Conservation (phyloP, 73 alveolate genomes). For the Paramecium pentaurelia region DNA sequence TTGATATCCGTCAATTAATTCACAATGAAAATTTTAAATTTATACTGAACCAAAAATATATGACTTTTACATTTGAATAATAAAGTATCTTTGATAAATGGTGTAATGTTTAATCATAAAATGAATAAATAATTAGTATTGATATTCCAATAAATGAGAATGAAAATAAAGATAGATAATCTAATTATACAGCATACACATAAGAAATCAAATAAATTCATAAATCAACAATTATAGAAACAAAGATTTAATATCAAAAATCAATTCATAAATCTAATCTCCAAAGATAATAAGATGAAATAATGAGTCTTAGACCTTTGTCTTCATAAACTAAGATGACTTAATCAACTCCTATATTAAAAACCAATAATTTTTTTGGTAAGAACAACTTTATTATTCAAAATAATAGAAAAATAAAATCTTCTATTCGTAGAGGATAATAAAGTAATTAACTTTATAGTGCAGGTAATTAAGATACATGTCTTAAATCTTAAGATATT, state of each 20-base stretch:
- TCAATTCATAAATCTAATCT: not conserved
- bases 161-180: not conserved
- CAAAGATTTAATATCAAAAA: not conserved
- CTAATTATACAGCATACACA: not conserved
- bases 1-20: conserved; percentile 4
- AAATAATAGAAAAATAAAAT: not conserved
- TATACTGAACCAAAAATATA: not conserved
- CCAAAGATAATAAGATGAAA: not conserved
- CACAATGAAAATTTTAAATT: not conserved
- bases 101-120: not conserved
- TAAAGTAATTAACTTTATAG: not conserved
- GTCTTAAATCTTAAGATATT: not conserved
- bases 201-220: not conserved
- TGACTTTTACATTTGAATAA: not conserved
- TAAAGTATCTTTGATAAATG: not conserved
- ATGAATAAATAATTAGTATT: not conserved
- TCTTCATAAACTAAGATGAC: not conserved
- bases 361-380: not conserved
- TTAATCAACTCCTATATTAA: not conserved
- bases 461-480: not conserved
- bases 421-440: not conserved
- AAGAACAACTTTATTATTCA: not conserved
- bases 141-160: not conserved
- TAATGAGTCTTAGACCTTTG: not conserved
- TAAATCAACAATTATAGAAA: not conserved